A percentile compares a stretch with the other conserved stretches of the same genome.
These are phyloP conservation scores for Chlamydomonas sp. DNA, from an alignment of 139 green algal genomes.

Conservation along the genomic window DNA sequence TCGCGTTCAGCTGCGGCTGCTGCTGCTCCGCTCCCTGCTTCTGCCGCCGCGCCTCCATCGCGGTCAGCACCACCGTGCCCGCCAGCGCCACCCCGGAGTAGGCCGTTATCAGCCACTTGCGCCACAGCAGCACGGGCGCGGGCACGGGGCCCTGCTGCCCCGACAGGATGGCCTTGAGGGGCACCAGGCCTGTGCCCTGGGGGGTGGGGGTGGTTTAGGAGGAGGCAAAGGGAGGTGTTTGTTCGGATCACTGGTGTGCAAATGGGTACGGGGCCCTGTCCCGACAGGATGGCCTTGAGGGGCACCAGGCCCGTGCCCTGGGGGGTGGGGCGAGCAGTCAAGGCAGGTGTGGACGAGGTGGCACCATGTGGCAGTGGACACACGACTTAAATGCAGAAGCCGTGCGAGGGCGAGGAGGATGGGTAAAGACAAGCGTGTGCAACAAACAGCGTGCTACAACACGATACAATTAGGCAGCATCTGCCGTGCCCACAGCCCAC, in stretches of 20 bases:
- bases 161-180: not conserved
- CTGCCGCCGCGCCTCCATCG: not conserved
- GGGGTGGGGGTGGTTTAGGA: not conserved
- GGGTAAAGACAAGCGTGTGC: not conserved
- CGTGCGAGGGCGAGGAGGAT: not conserved
- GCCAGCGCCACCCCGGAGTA: slow-evolving; percentile 21
- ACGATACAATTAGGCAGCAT: not conserved
- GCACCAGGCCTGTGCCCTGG: slow-evolving; percentile 10
- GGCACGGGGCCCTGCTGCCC: not conserved
- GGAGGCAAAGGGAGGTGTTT: not conserved
- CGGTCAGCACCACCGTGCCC: slow-evolving; percentile 8
- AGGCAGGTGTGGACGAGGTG: no score
- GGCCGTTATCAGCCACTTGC: slow-evolving; percentile 17
- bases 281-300: not conserved
- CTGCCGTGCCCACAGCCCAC: not conserved
- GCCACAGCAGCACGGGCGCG: not conserved
- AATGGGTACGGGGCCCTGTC: not conserved
- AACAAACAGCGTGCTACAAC: not conserved
- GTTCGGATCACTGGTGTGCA: not conserved
- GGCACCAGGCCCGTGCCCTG: not conserved
- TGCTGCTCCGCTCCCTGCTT: not conserved
- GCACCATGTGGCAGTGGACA: no score
- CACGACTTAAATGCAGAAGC: no score
- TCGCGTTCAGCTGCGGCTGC: not conserved
- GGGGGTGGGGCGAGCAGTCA: no score